phyloP scores from a whole-genome alignment of 805 yeast genomes.

The Wickerhamiella azymoides region DNA sequence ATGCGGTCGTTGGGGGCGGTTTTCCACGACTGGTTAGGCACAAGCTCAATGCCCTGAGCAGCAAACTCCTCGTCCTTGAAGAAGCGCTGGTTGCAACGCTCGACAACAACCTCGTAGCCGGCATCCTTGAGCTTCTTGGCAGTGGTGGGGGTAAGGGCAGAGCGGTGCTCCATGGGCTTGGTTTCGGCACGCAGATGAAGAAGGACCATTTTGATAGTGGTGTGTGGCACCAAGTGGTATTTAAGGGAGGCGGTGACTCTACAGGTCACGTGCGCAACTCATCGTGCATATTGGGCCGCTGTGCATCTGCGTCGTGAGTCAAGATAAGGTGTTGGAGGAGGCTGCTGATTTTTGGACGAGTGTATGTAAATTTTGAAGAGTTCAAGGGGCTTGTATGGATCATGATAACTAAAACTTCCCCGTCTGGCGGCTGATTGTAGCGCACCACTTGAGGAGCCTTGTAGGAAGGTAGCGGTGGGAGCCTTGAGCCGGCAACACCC shows the following conservation, averaged over 20 bases:
- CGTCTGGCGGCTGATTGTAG: too few relatives aligned
- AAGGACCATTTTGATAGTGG: constrained; percentile 21
- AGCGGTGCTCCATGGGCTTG: constrained; percentile 94
- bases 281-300: too few relatives aligned
- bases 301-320: background rate
- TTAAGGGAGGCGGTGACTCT: background rate
- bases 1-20: constrained; percentile 81
- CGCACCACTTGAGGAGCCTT: too few relatives aligned
- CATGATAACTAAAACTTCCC: too few relatives aligned
- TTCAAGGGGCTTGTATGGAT: too few relatives aligned
- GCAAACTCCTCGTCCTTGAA: constrained; percentile 66
- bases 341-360: too few relatives aligned
- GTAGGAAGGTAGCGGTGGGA: too few relatives aligned
- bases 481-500: too few relatives aligned
- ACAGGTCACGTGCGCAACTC: background rate
- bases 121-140: constrained; percentile 59
- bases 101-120: constrained; percentile 79
- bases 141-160: constrained; percentile 88
- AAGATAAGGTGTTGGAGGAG: too few relatives aligned
- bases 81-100: constrained; percentile 71
- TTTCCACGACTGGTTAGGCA: constrained; percentile 89
- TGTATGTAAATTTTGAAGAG: too few relatives aligned
- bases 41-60: constrained; percentile 68
- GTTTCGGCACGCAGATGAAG: constrained; percentile 93
- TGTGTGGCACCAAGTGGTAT: too few relatives aligned